Base-by-base conservation (phyloP, 768 basidiomycete species). In the Arthromyces matolae region DNA sequence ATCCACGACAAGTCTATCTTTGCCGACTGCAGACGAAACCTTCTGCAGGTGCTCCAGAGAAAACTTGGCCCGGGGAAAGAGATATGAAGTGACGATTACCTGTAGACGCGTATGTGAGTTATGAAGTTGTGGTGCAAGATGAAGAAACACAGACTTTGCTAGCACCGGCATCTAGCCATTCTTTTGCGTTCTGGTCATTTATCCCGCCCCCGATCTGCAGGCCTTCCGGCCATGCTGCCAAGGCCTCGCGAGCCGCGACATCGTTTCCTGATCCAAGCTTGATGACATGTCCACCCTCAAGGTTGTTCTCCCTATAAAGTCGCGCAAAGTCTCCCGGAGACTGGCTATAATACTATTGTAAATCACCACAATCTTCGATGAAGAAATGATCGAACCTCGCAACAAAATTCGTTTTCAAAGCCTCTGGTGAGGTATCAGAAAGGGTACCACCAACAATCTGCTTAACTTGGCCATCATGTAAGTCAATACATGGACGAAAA, bases 401-500 rank as follows among this genome's bases (percentile, higher is more conserved):
- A 34, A 96, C 82, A 60, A 94, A 98, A 65, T 99, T 98, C 18
- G 91, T 94, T 64, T 78, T 80, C 55, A 96, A 73, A 32, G 62
- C 63, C 19, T 73, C 68, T 6, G 86, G 79, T 27, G 78, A 63
- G 19, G 65, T 57, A 42, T 91, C 86, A 16, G 87, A 89, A 24
- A 99, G 76, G 4, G 93, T 94, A 3, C 94, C 92, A 34, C 96
- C 96, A 12, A 99, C 90, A 45, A 99, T 97, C 69, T 99, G 96
- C 69, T 98, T 98, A 49, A 99, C 96, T 59, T 92, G 77, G 5
- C 96, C 96, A 50, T 85, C 79, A 68, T 99, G 96, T 13, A 99
- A 79, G 67, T 99, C 96, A 58, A 99, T 97, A 64, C 96, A 99
- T 16, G 96, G 96, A 47, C 86, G 77, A 71, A 96, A 95, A 39